Evolutionary conservation across 2,329 filamentous ascomycete genomes (phyloP).

Genomic region (Verticillium nubilum): DNA sequence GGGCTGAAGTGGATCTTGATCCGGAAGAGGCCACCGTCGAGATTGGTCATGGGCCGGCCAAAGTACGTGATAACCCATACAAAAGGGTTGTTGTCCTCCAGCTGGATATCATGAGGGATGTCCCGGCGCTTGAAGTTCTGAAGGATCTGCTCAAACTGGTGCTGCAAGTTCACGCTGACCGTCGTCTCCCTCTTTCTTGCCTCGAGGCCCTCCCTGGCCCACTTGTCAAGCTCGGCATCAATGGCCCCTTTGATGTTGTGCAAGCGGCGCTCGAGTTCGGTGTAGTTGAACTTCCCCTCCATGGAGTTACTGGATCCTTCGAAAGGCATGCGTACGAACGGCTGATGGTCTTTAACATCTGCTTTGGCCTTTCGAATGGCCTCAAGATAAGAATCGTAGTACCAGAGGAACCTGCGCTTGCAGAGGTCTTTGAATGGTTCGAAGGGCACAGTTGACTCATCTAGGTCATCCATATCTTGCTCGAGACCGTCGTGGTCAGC

Average conservation of each 20-base stretch:
- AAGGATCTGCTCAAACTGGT: constrained; percentile 79
- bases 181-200: constrained; percentile 62
- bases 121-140: constrained; percentile 68
- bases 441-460: constrained; percentile 55
- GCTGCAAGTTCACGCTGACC: constrained; percentile 74
- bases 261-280: constrained; percentile 65
- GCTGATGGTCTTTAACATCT: constrained; percentile 56
- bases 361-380: constrained; percentile 61
- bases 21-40: constrained; percentile 85
- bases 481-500: constrained; percentile 33
- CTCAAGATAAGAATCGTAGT: constrained; percentile 79
- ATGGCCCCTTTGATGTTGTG: constrained; percentile 63
- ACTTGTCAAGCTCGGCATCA: constrained; percentile 64
- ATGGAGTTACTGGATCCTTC: constrained; percentile 73
- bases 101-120: constrained; percentile 66
- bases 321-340: constrained; percentile 82
- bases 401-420: constrained; percentile 93
- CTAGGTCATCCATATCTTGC: constrained; percentile 43
- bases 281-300: constrained; percentile 82
- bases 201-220: constrained; percentile 64
- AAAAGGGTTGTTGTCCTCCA: constrained; percentile 81
- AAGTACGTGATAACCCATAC: constrained; percentile 87
- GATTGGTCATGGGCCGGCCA: constrained; percentile 84
- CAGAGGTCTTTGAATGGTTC: constrained; percentile 86
- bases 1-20: constrained; percentile 77